Evolutionary conservation across 805 yeast species (phyloP).

Genomic region (Candida maris): DNA sequence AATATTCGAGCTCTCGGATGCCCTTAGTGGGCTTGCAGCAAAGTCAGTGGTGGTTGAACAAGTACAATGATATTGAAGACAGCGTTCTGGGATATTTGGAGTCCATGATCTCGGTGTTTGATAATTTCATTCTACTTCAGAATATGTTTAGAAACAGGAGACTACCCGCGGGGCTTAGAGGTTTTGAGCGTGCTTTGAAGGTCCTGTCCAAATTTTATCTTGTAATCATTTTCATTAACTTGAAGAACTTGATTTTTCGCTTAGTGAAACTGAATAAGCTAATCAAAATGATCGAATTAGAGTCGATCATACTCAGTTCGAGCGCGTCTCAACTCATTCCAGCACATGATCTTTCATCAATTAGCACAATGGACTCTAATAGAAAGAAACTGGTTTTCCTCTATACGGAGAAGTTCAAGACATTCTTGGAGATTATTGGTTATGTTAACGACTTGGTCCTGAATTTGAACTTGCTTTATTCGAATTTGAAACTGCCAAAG

Average conservation of each 20-base stretch:
- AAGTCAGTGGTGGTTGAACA: slow-evolving; percentile 6
- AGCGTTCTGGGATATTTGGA: slow-evolving; percentile 20
- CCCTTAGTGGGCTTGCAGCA: too few species aligned
- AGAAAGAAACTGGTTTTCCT: slow-evolving; percentile 18
- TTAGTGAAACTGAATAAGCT: slow-evolving; percentile 23
- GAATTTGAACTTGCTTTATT: slow-evolving; percentile 24
- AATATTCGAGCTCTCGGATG: too few species aligned
- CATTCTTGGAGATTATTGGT: slow-evolving; percentile 27
- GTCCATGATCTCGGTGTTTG: slow-evolving; percentile 24
- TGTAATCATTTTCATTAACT: slow-evolving; percentile 26
- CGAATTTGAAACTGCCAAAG: slow-evolving; percentile 21
- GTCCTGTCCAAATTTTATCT: slow-evolving; percentile 28
- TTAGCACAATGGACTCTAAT: slow-evolving; percentile 7
- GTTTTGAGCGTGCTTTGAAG: slow-evolving; percentile 16
- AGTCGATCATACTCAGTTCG: slow-evolving; percentile 15
- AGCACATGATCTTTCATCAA: slow-evolving; percentile 1
- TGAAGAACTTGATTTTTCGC: slow-evolving; percentile 22
- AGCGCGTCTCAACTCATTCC: slow-evolving; percentile 4
- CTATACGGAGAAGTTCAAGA: slow-evolving; percentile 23
- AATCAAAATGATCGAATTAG: slow-evolving; percentile 20
- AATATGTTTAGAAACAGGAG: slow-evolving; percentile 19
- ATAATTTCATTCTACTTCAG: slow-evolving; percentile 28
- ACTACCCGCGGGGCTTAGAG: slow-evolving; percentile 11
- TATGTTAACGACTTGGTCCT: slow-evolving; percentile 30
- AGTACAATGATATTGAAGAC: slow-evolving; percentile 19